phyloP scores from a whole-genome alignment of 805 yeast species.

The Cyberlindnera mississippiensis region DNA sequence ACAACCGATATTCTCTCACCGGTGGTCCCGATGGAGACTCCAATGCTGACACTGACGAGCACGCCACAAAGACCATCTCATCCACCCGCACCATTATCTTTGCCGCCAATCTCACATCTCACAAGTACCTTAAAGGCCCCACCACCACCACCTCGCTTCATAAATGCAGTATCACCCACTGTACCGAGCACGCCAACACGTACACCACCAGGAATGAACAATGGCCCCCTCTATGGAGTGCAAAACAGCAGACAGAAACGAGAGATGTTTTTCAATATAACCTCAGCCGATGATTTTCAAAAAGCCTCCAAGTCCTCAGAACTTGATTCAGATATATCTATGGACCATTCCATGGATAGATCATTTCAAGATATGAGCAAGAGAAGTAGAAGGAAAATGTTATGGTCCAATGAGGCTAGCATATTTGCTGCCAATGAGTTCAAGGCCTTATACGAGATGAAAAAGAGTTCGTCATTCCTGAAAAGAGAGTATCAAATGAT shows the following conservation, averaged over 20 bases:
- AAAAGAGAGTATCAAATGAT: conserved; percentile 16
- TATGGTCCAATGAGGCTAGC: conserved; percentile 18
- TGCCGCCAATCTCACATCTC: conserved; percentile 15
- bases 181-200: conserved; percentile 1
- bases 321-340: neutral
- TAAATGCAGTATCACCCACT: conserved; percentile 4
- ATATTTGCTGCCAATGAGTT: conserved; percentile 15
- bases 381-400: conserved; percentile 7
- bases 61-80: conserved; percentile 4
- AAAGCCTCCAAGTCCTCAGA: neutral
- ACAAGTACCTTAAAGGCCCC: conserved; percentile 1
- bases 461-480: conserved; percentile 17
- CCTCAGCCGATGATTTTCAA: conserved; percentile 14
- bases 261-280: conserved; percentile 13
- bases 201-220: neutral
- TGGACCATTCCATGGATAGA: conserved; percentile 5
- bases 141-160: neutral
- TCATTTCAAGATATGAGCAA: conserved; percentile 4
- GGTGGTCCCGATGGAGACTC: neutral
- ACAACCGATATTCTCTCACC: neutral
- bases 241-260: conserved; percentile 12
- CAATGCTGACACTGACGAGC: neutral
- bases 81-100: neutral
- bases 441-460: conserved; percentile 7
- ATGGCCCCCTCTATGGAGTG: conserved; percentile 7